These are phyloP conservation scores for Myxozyma melibiosi DNA, from an alignment of 805 yeast genomes.

Conservation along the genomic window DNA sequence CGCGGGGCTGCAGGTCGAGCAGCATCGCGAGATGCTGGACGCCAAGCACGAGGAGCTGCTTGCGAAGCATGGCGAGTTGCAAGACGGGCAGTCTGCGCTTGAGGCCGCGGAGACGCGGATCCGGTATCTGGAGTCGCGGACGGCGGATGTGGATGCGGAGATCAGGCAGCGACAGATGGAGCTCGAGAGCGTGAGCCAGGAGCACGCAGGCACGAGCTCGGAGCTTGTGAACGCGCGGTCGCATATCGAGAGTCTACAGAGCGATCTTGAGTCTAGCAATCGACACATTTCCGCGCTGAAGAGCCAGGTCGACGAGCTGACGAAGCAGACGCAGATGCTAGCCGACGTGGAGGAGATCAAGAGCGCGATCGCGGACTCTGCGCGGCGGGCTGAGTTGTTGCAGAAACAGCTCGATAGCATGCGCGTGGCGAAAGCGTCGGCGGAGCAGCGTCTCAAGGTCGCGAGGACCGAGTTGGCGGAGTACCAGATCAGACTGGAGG, in stretches of 20 bases:
- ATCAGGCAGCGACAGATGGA: conserved; percentile 33
- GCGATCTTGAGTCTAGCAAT: conserved; percentile 18
- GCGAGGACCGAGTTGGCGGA: conserved; percentile 16
- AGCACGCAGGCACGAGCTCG: conserved; percentile 12
- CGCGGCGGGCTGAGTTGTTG: conserved; percentile 8
- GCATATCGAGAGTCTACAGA: conserved; percentile 21
- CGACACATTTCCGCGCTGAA: background rate
- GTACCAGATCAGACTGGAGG: conserved; percentile 13
- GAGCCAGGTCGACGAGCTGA: background rate
- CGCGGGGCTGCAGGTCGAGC: conserved; percentile 3
- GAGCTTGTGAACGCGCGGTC: background rate
- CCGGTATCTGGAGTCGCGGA: conserved; percentile 9
- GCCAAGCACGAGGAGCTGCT: conserved; percentile 30
- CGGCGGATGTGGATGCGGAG: conserved; percentile 33
- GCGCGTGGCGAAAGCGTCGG: background rate
- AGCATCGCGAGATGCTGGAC: conserved; percentile 2
- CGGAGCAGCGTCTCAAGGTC: conserved; percentile 17
- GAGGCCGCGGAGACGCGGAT: background rate
- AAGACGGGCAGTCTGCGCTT: background rate
- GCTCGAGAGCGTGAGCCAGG: conserved; percentile 24
- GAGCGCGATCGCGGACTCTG: conserved; percentile 18
- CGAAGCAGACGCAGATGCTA: background rate
- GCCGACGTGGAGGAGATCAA: conserved; percentile 17
- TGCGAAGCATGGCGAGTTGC: conserved; percentile 11
- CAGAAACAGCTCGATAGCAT: conserved; percentile 21